Evolutionary conservation across 768 basidiomycete species (phyloP), one percentile per base, ranked within the genome.

Genomic region (Pulveroboletus frians): DNA sequence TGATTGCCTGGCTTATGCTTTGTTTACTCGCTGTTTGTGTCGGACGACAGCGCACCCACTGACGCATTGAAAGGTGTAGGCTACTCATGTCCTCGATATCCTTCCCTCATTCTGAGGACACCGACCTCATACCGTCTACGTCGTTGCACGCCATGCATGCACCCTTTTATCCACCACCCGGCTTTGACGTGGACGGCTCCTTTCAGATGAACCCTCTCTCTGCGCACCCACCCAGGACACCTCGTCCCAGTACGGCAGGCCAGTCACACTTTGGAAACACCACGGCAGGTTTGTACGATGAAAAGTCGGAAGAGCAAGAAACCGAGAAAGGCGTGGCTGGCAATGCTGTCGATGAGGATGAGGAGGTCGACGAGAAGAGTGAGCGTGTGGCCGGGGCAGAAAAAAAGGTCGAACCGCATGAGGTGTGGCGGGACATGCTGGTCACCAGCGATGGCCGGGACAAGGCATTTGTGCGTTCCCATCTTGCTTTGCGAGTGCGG

Each of bases 171-270:
- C 1, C 55, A 21, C 71, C 81, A 9, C 69, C 82, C 10, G 65
- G 73, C 26, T 88, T 82, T 57, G 84, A 86, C 55, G 64, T 75
- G 49, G 73, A 68, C 43, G 74, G 73, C 17, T 77, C 83, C 29
- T 89, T 91, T 58, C 85, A 86, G 54, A 86, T 90, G 78, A 90
- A 90, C 60, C 88, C 88, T 9, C 78, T 83, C 43, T 87, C 87
- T 13, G 73, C 79, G 4, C 88, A 88, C 62, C 88, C 88, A 2
- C 88, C 88, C 17, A 78, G 88, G 23, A 87, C 86, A 36, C 86
- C 86, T 3, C 76, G 81, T 53, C 48, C 57, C 11, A 66, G 66
- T n/a, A 61, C 60, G 7, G 35, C 42, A 18, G 14, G 54, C 15
- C 59, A 62, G 42, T 47, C 64, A 26, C 65, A 66, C 37, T 67